Evolutionary conservation across 2,329 filamentous ascomycete genomes (phyloP).

Genomic region (Knufia petricola): DNA sequence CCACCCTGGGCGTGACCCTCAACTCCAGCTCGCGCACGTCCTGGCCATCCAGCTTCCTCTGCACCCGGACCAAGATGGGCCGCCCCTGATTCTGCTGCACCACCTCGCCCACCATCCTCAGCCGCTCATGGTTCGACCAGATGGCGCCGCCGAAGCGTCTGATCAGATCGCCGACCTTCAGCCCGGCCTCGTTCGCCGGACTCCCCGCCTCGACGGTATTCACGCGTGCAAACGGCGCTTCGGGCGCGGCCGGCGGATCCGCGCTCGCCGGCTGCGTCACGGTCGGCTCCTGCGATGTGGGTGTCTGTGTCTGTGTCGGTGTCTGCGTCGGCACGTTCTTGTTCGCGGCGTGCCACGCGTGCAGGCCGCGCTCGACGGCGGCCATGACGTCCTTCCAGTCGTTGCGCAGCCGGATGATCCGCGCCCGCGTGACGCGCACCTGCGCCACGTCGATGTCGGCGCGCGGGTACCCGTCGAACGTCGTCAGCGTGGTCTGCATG

Average conservation of each 20-base stretch:
- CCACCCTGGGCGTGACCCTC: slow-evolving; percentile 61
- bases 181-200: slow-evolving; percentile 72
- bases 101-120: slow-evolving; percentile 77
- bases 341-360: slow-evolving; percentile 75
- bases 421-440: slow-evolving; percentile 83
- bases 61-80: slow-evolving; percentile 30
- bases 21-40: slow-evolving; percentile 50
- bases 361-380: slow-evolving; percentile 72
- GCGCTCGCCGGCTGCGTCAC: slow-evolving; percentile 10
- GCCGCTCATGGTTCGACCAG: slow-evolving; percentile 71
- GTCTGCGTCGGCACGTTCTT: no score
- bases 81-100: slow-evolving; percentile 79
- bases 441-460: slow-evolving; percentile 92
- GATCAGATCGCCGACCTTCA: slow-evolving; percentile 71
- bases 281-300: slow-evolving; percentile 22
- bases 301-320: slow-evolving; percentile 27
- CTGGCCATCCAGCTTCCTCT: slow-evolving; percentile 12
- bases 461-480: slow-evolving; percentile 82
- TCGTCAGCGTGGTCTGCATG: slow-evolving; percentile 82
- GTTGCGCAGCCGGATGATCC: slow-evolving; percentile 81
- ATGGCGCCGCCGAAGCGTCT: slow-evolving; percentile 78
- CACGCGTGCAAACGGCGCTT: slow-evolving; percentile 74
- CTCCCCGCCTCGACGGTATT: slow-evolving; percentile 70
- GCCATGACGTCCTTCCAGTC: slow-evolving; percentile 88
- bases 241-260: slow-evolving; percentile 24